Percentiles rank a stretch among this genome's conserved stretches.
Conservation (phyloP, 345 rosid genomes). For the Cardamine occulta region DNA sequence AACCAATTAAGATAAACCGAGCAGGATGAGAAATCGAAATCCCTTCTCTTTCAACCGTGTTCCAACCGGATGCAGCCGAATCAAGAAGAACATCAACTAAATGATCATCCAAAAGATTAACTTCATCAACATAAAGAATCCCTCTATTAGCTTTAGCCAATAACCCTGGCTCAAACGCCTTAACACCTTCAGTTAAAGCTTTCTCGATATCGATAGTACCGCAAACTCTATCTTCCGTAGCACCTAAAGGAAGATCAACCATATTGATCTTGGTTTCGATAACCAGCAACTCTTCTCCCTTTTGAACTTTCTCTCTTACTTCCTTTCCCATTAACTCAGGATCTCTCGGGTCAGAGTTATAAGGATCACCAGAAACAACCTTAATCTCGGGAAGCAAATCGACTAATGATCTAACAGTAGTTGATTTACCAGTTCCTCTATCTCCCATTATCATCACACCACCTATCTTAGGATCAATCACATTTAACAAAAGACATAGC, state of each 20-base stretch:
- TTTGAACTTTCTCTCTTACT: conserved; percentile 61
- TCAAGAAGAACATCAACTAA: conserved; percentile 89
- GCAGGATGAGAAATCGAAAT: conserved; percentile 94
- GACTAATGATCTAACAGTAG: conserved; percentile 81
- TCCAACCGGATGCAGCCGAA: conserved; percentile 98
- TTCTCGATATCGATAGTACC: conserved; percentile 93
- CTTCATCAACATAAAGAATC: conserved; percentile 90
- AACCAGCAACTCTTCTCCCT: conserved; percentile 57
- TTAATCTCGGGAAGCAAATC: conserved; percentile 86
- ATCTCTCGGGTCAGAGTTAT: conserved; percentile 91
- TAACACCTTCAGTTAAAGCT: conserved; percentile 88
- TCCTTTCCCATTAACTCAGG: conserved; percentile 91
- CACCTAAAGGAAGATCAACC: conserved; percentile 96
- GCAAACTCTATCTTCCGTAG: conserved; percentile 90
- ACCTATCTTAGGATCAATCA: conserved; percentile 95
- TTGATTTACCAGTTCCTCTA: conserved; percentile 93
- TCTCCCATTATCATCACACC: conserved; percentile 99
- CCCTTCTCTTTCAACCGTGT: conserved; percentile 95
- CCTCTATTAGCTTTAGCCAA: conserved; percentile 95
- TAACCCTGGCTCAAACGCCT: conserved; percentile 93
- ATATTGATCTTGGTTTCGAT: conserved; percentile 66
- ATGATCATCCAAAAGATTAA: conserved; percentile 90
- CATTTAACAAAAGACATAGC: conserved; percentile 81
- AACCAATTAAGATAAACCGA: conserved; percentile 87
- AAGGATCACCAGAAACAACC: conserved; percentile 81